Percentiles rank a stretch among this genome's conserved stretches.
phyloP scores from a whole-genome alignment of 345 rosid genomes.

The Clausena lansium region DNA sequence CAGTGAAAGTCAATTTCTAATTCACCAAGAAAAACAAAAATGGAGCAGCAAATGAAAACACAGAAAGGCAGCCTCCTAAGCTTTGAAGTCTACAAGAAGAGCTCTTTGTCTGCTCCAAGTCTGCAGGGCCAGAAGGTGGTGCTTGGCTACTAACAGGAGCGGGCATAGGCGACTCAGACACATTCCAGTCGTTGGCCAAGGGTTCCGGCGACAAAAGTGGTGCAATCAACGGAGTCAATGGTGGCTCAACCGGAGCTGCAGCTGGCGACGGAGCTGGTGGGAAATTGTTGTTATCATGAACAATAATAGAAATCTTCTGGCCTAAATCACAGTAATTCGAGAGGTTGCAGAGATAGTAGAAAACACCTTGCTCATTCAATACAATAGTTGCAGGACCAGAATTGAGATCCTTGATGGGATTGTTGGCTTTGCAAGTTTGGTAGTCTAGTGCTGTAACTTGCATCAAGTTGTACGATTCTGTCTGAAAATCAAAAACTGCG shows the following conservation, averaged over 20 bases:
- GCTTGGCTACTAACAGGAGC: neutral
- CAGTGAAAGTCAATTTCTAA: neutral
- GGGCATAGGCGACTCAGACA: neutral
- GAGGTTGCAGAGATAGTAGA: conserved; percentile 46
- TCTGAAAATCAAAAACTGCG: conserved; percentile 37
- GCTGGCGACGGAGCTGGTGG: conserved; percentile 5
- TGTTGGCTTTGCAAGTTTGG: conserved; percentile 25
- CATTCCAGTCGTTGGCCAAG: neutral
- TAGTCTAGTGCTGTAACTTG: conserved; percentile 40
- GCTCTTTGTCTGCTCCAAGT: neutral
- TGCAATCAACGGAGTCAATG: neutral
- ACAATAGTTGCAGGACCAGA: conserved; percentile 28
- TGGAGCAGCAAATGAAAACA: neutral
- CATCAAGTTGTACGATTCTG: conserved; percentile 31
- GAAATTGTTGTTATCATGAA: neutral
- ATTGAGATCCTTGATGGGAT: conserved; percentile 24
- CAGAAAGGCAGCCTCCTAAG: neutral
- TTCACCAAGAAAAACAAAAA: neutral
- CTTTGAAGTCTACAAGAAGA: neutral
- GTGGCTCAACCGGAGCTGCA: neutral
- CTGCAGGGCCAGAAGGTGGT: neutral
- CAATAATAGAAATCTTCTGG: conserved; percentile 32
- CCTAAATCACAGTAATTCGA: conserved; percentile 42
- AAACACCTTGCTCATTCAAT: conserved; percentile 23
- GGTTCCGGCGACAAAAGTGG: neutral